Conservation (phyloP, 495 filamentous ascomycete genomes). For the Opeltia flavorubescens region DNA sequence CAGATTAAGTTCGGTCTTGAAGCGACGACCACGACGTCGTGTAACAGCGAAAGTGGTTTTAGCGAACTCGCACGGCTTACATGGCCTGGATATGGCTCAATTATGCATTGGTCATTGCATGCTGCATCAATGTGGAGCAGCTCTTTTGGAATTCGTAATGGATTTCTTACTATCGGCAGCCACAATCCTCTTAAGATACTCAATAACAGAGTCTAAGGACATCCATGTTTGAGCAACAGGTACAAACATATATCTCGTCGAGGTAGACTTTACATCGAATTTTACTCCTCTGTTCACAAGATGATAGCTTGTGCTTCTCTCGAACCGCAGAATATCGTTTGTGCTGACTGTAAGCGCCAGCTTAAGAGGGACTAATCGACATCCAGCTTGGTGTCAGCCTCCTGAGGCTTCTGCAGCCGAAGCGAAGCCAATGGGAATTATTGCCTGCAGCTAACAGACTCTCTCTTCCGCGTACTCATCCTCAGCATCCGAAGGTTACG, state of each 20-base stretch:
- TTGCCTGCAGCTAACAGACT: no score
- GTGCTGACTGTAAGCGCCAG: not conserved
- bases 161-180: no score
- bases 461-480: not conserved
- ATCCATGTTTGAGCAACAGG: no score
- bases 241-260: no score
- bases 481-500: not conserved
- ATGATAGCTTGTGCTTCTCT: no score
- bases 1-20: not conserved
- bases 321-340: no score
- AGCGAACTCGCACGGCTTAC: not conserved
- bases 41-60: not conserved
- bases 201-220: no score
- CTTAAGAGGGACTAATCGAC: not conserved
- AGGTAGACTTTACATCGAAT: no score
- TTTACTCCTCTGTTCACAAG: no score
- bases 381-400: not conserved
- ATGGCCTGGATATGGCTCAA: not conserved
- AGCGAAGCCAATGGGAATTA: no score
- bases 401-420: no score
- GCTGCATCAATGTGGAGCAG: slow-evolving; percentile 16
- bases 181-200: no score
- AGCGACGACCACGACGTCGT: not conserved
- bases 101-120: slow-evolving; percentile 6
- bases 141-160: slow-evolving; percentile 2